A percentile compares a stretch with the other conserved stretches of the same genome.
phyloP scores from a whole-genome alignment of 2,329 filamentous ascomycete genomes.

The Nemania bipapillata region DNA sequence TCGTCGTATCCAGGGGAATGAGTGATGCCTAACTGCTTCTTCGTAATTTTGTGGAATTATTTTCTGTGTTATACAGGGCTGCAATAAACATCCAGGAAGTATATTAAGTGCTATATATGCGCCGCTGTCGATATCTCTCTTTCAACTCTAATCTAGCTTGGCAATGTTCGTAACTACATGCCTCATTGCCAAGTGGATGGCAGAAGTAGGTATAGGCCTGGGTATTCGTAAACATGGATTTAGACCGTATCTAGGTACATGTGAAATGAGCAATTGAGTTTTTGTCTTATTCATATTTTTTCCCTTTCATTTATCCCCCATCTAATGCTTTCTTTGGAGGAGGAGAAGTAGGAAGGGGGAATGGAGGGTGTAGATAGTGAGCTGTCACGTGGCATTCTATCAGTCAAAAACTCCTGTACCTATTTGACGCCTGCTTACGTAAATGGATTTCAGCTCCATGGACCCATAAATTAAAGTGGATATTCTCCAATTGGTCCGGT shows the following conservation, averaged over 20 bases:
- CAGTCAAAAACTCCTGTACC: background rate
- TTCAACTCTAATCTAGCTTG: background rate
- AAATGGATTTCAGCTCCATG: constrained; percentile 18
- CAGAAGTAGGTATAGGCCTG: too few species aligned
- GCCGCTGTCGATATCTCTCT: constrained; percentile 11
- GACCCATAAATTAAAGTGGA: background rate
- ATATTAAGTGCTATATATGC: constrained; percentile 23
- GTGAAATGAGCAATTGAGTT: background rate
- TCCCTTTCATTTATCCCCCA: background rate
- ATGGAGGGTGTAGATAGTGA: background rate
- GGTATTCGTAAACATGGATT: background rate
- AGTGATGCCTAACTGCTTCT: constrained; percentile 49
- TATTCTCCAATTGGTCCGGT: constrained; percentile 1
- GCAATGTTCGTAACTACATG: too few species aligned
- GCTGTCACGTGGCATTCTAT: background rate
- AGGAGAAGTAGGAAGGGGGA: too few species aligned
- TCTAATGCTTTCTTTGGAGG: background rate
- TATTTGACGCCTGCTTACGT: too few species aligned
- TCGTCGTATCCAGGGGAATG: constrained; percentile 75
- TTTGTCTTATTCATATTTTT: background rate
- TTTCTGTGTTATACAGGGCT: constrained; percentile 3
- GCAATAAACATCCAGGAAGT: constrained; percentile 11
- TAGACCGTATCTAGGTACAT: background rate
- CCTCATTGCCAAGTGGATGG: too few species aligned
- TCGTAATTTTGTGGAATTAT: background rate